Percentiles rank a stretch among this genome's conserved stretches.
Evolutionary conservation across 495 filamentous ascomycete species (phyloP).

Genomic region (Podospora fimiseda): DNA sequence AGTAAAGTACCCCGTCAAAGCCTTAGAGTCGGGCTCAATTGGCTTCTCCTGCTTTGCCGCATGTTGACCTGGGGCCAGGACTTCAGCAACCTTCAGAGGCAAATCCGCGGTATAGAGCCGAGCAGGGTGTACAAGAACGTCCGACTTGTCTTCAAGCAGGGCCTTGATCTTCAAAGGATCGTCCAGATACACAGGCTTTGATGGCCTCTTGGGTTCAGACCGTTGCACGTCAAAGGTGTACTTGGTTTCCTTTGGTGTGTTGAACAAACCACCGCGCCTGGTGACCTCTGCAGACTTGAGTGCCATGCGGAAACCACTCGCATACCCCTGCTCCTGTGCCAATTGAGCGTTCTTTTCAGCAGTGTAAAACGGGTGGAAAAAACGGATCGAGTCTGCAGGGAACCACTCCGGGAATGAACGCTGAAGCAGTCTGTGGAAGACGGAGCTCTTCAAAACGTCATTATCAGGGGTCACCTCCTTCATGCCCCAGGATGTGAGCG

Average conservation of each 20-base stretch:
- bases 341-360: slow-evolving; percentile 54
- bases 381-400: slow-evolving; percentile 64
- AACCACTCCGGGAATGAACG: slow-evolving; percentile 66
- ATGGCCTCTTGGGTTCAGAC: too few relatives aligned
- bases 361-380: slow-evolving; percentile 60
- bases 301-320: slow-evolving; percentile 50
- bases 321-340: slow-evolving; percentile 58
- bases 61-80: not conserved
- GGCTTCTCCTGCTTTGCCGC: not conserved
- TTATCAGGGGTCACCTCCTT: slow-evolving; percentile 62
- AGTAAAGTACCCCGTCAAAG: not conserved
- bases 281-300: too few relatives aligned
- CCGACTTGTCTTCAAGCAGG: too few relatives aligned
- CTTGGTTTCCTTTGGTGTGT: too few relatives aligned
- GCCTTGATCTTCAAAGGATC: too few relatives aligned
- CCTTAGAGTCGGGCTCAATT: not conserved
- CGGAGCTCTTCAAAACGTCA: slow-evolving; percentile 60
- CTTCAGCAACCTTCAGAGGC: too few relatives aligned
- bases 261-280: too few relatives aligned
- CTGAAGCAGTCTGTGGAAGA: slow-evolving; percentile 66
- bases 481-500: slow-evolving; percentile 72
- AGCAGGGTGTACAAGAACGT: too few relatives aligned
- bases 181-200: too few relatives aligned
- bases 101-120: too few relatives aligned
- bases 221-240: too few relatives aligned